These are phyloP conservation scores for Nissolia schottii DNA, from an alignment of 306 rosid species.

Conservation along the genomic window DNA sequence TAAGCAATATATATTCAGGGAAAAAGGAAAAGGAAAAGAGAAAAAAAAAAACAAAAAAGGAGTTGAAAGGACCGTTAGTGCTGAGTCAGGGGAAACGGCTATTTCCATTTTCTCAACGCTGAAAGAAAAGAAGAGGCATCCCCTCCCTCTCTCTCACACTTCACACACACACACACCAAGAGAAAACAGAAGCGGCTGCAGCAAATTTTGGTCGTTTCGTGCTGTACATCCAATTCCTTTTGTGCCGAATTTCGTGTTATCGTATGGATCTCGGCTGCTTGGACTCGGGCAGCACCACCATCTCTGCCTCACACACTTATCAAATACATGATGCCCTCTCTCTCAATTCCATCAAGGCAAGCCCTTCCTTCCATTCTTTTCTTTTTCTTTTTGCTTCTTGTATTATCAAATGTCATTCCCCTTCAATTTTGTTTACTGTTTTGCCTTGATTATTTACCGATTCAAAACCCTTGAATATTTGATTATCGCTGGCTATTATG, in stretches of 20 bases:
- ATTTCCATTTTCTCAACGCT: not conserved
- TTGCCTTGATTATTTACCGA: not conserved
- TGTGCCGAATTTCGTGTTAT: not conserved
- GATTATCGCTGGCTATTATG: not conserved
- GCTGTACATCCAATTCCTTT: not conserved
- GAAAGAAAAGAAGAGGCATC: not conserved
- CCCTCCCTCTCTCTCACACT: not conserved
- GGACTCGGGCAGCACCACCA: not conserved
- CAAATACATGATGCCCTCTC: not conserved
- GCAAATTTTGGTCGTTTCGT: not conserved
- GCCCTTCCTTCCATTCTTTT: not conserved
- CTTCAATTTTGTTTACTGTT: too few species aligned
- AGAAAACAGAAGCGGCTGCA: not conserved
- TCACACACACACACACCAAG: too few species aligned
- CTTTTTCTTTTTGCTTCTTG: too few species aligned
- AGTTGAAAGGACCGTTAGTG: not conserved
- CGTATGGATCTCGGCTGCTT: not conserved
- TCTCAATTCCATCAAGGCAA: not conserved
- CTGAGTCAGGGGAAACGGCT: not conserved
- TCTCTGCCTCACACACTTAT: not conserved
- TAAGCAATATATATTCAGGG: too few species aligned
- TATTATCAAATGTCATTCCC: too few species aligned
- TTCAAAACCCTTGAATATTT: not conserved
- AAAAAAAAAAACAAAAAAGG: not conserved
- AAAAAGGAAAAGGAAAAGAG: too few species aligned